Percentiles rank a stretch among this genome's conserved stretches.
phyloP scores from a whole-genome alignment of 495 filamentous ascomycete genomes.

The Podospora bellae-mahoneyi region DNA sequence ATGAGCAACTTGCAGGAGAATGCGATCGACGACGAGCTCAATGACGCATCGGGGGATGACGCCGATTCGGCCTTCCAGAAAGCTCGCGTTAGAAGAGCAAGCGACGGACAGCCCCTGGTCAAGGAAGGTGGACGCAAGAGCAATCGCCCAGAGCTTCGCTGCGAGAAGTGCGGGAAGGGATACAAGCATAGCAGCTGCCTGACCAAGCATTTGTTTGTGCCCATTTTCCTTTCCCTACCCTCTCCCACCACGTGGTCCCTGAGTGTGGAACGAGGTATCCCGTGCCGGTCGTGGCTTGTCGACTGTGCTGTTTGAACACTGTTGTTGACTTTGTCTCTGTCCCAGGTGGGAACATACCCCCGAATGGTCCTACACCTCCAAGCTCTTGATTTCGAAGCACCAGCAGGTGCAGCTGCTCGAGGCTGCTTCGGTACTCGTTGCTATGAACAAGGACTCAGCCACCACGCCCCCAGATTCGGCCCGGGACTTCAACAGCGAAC shows the following conservation, averaged over 20 bases:
- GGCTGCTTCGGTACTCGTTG: slow-evolving; percentile 88
- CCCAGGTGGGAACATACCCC: slow-evolving; percentile 98
- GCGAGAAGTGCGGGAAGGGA: slow-evolving; percentile 97
- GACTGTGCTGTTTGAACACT: slow-evolving; percentile 26
- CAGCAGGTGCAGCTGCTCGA: slow-evolving; percentile 98
- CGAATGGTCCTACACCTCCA: slow-evolving; percentile 96
- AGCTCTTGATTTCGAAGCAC: slow-evolving; percentile 97
- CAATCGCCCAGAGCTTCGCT: slow-evolving; percentile 80
- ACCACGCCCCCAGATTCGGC: slow-evolving; percentile 55
- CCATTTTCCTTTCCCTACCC: slow-evolving; percentile 50
- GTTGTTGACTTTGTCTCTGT: slow-evolving; percentile 45
- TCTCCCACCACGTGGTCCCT: slow-evolving; percentile 38
- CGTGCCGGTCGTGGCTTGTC: slow-evolving; percentile 21
- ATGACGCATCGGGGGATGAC: slow-evolving; percentile 55
- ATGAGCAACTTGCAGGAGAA: slow-evolving; percentile 48
- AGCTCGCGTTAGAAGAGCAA: slow-evolving; percentile 72
- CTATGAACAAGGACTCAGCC: slow-evolving; percentile 65
- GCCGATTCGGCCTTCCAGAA: slow-evolving; percentile 59
- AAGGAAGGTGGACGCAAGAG: slow-evolving; percentile 70
- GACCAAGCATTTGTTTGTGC: slow-evolving; percentile 99
- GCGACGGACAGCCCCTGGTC: slow-evolving; percentile 75
- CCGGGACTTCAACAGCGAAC: slow-evolving; percentile 67
- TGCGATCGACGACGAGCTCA: slow-evolving; percentile 57
- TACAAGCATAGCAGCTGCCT: slow-evolving; percentile 99
- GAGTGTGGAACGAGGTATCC: slow-evolving; percentile 25